phyloP scores from a whole-genome alignment of 176 grass and related monocot species.

The Hsuehochloa calcarea region DNA sequence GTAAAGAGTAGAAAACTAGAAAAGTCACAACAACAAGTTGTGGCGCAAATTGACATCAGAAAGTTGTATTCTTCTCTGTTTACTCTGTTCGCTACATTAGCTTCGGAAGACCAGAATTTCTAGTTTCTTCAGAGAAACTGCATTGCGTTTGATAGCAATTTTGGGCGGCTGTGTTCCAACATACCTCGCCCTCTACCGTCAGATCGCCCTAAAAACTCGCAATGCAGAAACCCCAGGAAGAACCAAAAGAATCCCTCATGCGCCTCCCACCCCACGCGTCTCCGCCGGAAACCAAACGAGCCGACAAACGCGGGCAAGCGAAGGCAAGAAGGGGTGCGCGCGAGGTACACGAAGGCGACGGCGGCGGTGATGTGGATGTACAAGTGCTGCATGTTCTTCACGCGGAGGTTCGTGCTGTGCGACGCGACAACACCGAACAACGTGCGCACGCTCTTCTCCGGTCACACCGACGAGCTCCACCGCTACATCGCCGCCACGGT shows the following conservation, averaged over 20 bases:
- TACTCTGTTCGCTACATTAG: no score
- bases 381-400: constrained; percentile 87
- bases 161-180: no score
- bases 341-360: constrained; percentile 27
- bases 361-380: constrained; percentile 57
- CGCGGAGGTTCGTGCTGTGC: constrained; percentile 53
- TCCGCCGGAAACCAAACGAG: constrained; percentile 32
- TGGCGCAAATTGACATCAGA: no score
- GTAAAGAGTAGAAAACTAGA: no score
- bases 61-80: no score
- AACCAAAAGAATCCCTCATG: not conserved
- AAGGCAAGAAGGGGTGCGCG: not conserved
- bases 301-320: not conserved
- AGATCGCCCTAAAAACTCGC: constrained; percentile 42
- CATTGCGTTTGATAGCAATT: no score
- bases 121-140: no score
- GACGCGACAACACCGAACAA: constrained; percentile 69
- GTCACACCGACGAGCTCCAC: constrained; percentile 58
- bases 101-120: no score
- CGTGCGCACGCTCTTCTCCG: constrained; percentile 52
- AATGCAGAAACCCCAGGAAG: constrained; percentile 36
- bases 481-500: constrained; percentile 53
- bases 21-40: no score
- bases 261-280: constrained; percentile 28
- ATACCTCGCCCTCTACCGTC: not conserved